Evolutionary conservation across 495 filamentous ascomycete genomes (phyloP).

Genomic region (Tuber magnatum): DNA sequence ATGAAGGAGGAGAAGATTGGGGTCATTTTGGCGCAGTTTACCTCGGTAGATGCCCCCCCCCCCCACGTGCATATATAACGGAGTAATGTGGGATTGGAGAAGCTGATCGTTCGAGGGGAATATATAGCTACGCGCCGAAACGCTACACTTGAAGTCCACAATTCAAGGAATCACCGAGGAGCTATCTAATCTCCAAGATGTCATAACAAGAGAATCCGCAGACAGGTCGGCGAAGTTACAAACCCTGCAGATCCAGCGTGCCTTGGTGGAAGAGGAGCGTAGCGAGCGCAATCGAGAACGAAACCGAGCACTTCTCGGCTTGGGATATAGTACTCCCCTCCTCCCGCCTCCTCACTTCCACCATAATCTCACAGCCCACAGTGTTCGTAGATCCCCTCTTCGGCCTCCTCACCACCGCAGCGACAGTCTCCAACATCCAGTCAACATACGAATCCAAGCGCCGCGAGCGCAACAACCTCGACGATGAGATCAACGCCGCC

Average conservation of each 20-base stretch:
- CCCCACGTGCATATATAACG: neutral
- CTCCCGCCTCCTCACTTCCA: neutral
- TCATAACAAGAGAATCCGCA: neutral
- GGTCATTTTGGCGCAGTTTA: neutral
- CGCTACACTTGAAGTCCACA: neutral
- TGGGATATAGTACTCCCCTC: neutral
- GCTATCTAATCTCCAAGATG: neutral
- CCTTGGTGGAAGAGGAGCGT: neutral
- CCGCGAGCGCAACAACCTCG: neutral
- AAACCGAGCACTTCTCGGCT: neutral
- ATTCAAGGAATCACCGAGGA: neutral
- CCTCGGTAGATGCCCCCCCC: neutral
- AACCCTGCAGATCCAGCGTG: neutral
- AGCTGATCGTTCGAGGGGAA: neutral
- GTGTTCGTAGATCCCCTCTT: neutral
- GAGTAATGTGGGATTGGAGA: neutral
- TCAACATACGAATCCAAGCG: neutral
- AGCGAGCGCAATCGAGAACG: neutral
- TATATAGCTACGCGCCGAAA: neutral
- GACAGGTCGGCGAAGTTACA: neutral
- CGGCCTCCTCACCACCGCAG: neutral
- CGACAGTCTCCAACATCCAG: neutral
- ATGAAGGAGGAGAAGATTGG: neutral
- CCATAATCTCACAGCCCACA: neutral
- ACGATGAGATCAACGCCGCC: neutral